Evolutionary conservation across 768 basidiomycete genomes (phyloP).

Genomic region (Punctularia strigosozonata): DNA sequence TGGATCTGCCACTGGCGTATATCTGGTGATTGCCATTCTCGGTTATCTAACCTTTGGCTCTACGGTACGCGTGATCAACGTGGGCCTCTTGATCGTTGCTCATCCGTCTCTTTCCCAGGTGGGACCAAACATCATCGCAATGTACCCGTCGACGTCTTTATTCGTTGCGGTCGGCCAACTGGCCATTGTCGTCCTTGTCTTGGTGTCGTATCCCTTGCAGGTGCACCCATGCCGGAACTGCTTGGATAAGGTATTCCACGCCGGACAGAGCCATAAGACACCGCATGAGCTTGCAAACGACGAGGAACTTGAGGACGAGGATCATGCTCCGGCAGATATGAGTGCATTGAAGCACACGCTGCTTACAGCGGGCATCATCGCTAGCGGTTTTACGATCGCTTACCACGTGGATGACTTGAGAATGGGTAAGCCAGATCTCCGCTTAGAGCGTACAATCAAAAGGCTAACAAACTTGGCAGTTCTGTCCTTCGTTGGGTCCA

Average conservation of each 20-base stretch:
- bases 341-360: conserved; percentile 51
- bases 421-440: conserved; percentile 38
- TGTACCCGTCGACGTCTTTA: conserved; percentile 84
- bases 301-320: conserved; percentile 40
- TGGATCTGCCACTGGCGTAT: conserved; percentile 70
- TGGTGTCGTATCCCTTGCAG: conserved; percentile 92
- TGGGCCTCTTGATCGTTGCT: conserved; percentile 3
- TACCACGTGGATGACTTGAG: conserved; percentile 71
- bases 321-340: conserved; percentile 52
- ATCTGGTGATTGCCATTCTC: conserved; percentile 80
- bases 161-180: conserved; percentile 90
- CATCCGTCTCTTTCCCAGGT: conserved; percentile 34
- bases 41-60: conserved; percentile 93
- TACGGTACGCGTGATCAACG: conserved; percentile 31
- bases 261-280: conserved; percentile 23
- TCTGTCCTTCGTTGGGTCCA: conserved; percentile 91
- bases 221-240: conserved; percentile 89
- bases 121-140: conserved; percentile 86
- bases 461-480: conserved; percentile 31
- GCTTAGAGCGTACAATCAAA: background rate
- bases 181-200: conserved; percentile 82
- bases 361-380: conserved; percentile 57
- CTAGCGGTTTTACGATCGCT: conserved; percentile 56
- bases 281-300: conserved; percentile 15
- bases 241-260: conserved; percentile 78